phyloP scores from a whole-genome alignment of 116 monocot species.

The Thalassia testudinum region DNA sequence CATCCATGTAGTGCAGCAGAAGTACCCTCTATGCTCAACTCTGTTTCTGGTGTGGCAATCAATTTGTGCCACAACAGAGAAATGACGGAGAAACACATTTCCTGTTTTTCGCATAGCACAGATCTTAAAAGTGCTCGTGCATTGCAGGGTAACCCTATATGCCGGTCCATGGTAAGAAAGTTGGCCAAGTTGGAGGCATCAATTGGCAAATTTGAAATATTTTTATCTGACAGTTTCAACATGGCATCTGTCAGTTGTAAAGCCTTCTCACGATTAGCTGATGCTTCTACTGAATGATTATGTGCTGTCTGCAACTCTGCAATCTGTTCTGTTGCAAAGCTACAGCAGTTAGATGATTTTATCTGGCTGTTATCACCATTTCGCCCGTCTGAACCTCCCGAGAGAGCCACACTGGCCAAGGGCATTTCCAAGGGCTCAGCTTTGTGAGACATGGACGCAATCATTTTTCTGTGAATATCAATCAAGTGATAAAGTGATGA shows the following conservation, averaged over 20 bases:
- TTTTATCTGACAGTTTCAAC: conserved; percentile 32
- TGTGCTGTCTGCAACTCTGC: neutral
- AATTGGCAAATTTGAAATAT: conserved; percentile 28
- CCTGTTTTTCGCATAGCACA: conserved; percentile 61
- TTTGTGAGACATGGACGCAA: conserved; percentile 67
- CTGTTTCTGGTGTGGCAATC: conserved; percentile 49
- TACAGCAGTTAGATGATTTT: conserved; percentile 1
- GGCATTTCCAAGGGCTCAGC: conserved; percentile 56
- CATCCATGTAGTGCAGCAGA: too few species aligned
- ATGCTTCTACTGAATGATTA: neutral
- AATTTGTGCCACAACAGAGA: conserved; percentile 79
- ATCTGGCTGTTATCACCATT: conserved; percentile 4
- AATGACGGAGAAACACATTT: conserved; percentile 79
- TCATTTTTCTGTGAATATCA: conserved; percentile 77
- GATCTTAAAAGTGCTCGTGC: conserved; percentile 50
- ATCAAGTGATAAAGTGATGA: conserved; percentile 86
- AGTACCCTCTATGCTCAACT: too few species aligned
- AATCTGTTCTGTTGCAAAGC: neutral
- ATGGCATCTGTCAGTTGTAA: conserved; percentile 8
- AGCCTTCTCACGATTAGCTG: neutral
- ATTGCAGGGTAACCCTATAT: conserved; percentile 31
- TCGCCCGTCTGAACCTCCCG: conserved; percentile 11
- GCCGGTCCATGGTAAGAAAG: conserved; percentile 65
- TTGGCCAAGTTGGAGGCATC: conserved; percentile 82
- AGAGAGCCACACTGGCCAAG: conserved; percentile 17